phyloP scores from a whole-genome alignment of 768 basidiomycete genomes.

The Strobilomyces echinocephalus region DNA sequence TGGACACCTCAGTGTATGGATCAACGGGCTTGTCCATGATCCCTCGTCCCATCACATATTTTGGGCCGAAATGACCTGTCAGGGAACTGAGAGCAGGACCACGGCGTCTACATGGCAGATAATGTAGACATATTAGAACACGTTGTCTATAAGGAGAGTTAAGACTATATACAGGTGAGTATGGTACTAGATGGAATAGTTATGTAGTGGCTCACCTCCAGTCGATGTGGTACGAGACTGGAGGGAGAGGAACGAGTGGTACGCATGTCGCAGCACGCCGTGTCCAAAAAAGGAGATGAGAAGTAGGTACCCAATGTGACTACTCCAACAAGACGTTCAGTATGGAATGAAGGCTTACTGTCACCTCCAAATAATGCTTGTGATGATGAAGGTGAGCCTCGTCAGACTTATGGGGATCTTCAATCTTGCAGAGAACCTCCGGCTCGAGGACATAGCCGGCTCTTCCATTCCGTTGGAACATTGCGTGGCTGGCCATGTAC shows the following conservation, averaged over 20 bases:
- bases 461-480: constrained; percentile 91
- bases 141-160: too few relatives aligned
- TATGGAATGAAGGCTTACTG: constrained; percentile 35
- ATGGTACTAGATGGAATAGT: too few relatives aligned
- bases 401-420: constrained; percentile 47
- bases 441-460: constrained; percentile 91
- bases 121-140: not conserved
- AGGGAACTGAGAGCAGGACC: too few relatives aligned
- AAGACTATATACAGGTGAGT: too few relatives aligned
- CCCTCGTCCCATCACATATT: constrained; percentile 59
- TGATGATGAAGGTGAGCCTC: constrained; percentile 52
- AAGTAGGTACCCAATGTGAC: too few relatives aligned
- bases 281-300: too few relatives aligned
- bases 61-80: constrained; percentile 74
- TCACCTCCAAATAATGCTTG: constrained; percentile 61
- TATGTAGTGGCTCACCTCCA: too few relatives aligned
- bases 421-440: constrained; percentile 57
- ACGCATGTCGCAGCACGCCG: too few relatives aligned
- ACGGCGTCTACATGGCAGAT: not conserved
- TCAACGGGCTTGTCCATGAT: constrained; percentile 55
- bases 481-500: constrained; percentile 88
- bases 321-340: too few relatives aligned
- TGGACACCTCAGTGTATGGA: constrained; percentile 77
- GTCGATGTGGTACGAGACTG: too few relatives aligned
- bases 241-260: too few relatives aligned